phyloP scores from a whole-genome alignment of 306 rosid species.

The Lotus japonicus region DNA sequence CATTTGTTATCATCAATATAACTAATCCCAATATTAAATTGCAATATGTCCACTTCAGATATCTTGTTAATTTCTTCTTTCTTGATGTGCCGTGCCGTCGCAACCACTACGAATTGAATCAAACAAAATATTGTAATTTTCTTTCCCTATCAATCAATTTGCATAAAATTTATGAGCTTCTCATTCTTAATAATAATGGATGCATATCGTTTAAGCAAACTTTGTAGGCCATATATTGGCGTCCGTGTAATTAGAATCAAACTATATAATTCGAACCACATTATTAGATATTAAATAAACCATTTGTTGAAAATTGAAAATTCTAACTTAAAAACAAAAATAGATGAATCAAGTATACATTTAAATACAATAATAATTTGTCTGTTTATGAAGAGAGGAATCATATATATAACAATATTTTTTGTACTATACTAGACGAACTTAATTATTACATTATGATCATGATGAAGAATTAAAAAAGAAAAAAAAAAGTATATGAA shows the following conservation, averaged over 20 bases:
- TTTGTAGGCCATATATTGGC: background rate
- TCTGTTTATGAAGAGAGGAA: conserved; percentile 10
- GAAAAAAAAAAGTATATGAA: conserved; percentile 5
- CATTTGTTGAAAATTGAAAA: background rate
- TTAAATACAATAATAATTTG: background rate
- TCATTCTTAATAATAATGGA: background rate
- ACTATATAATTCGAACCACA: background rate
- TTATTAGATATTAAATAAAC: background rate
- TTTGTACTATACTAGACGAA: conserved; percentile 28
- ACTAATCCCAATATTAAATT: conserved; percentile 35
- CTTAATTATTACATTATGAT: conserved; percentile 29
- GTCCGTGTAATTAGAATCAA: conserved; percentile 9
- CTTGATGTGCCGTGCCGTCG: conserved; percentile 67
- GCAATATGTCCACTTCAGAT: conserved; percentile 13
- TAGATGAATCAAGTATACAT: background rate
- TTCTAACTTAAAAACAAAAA: background rate
- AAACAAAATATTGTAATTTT: conserved; percentile 13
- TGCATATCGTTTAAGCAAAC: background rate
- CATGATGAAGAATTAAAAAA: conserved; percentile 17
- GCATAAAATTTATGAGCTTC: background rate
- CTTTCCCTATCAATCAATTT: background rate
- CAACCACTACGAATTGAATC: conserved; percentile 32
- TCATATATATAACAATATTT: conserved; percentile 17
- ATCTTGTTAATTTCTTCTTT: conserved; percentile 26
- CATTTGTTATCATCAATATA: background rate